These are phyloP conservation scores for Candida glucosophila DNA, from an alignment of 1,139 yeast genomes.

Conservation along the genomic window DNA sequence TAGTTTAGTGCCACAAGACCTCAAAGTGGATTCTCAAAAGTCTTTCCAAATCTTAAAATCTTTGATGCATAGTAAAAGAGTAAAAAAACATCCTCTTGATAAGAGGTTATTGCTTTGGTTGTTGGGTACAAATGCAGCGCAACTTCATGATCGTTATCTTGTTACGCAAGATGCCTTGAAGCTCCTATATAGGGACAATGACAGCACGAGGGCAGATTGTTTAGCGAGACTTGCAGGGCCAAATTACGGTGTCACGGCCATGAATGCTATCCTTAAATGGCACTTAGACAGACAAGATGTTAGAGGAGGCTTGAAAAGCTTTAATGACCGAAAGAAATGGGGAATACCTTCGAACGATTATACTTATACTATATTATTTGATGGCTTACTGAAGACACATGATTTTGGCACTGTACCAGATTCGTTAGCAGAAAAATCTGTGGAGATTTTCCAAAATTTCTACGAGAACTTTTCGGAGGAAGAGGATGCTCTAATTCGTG, in stretches of 20 bases:
- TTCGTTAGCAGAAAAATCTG: slow-evolving; percentile 13
- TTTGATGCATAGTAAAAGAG: slow-evolving; percentile 16
- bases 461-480: slow-evolving; percentile 1
- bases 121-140: slow-evolving; percentile 49
- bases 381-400: slow-evolving; percentile 41
- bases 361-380: slow-evolving; percentile 47
- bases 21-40: slow-evolving; percentile 13
- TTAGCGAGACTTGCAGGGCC: slow-evolving; percentile 40
- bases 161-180: slow-evolving; percentile 46
- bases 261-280: slow-evolving; percentile 51
- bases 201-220: slow-evolving; percentile 42
- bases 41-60: slow-evolving; percentile 22
- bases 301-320: slow-evolving; percentile 37
- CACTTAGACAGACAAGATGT: slow-evolving; percentile 32
- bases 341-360: slow-evolving; percentile 45
- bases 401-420: slow-evolving; percentile 26
- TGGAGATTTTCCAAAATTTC: slow-evolving; percentile 16
- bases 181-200: slow-evolving; percentile 39
- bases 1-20: slow-evolving; percentile 12
- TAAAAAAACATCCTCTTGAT: slow-evolving; percentile 24
- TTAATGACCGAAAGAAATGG: slow-evolving; percentile 53
- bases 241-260: slow-evolving; percentile 45
- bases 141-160: slow-evolving; percentile 45
- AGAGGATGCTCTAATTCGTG: slow-evolving; percentile 4
- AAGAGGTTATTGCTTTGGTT: slow-evolving; percentile 38